phyloP scores from a whole-genome alignment of 1,139 yeast genomes.

The Yamadazyma triangularis region DNA sequence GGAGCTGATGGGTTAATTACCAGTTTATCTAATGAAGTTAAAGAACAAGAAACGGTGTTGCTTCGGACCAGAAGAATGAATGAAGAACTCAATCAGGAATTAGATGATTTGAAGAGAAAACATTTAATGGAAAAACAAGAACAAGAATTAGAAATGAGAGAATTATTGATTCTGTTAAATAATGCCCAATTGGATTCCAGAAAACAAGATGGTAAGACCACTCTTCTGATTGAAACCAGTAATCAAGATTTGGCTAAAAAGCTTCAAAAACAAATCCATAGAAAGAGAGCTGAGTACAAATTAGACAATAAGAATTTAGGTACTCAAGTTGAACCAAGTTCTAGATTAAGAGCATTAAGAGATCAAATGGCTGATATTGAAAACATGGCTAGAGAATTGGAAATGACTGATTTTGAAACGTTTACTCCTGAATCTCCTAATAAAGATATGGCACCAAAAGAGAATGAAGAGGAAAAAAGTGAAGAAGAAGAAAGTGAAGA shows the following conservation, averaged over 20 bases:
- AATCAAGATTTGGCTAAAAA: slow-evolving; percentile 44
- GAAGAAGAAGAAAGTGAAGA: slow-evolving; percentile 14
- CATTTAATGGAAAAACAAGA: slow-evolving; percentile 76
- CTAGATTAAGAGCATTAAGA: slow-evolving; percentile 68
- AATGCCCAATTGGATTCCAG: slow-evolving; percentile 31
- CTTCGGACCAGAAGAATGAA: slow-evolving; percentile 64
- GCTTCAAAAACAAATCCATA: slow-evolving; percentile 56
- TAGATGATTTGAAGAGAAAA: slow-evolving; percentile 66
- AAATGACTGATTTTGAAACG: slow-evolving; percentile 71
- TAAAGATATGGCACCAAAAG: slow-evolving; percentile 9
- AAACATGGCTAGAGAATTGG: slow-evolving; percentile 79
- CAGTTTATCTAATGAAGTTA: slow-evolving; percentile 62
- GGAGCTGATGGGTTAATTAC: slow-evolving; percentile 85
- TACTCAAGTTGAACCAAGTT: slow-evolving; percentile 67
- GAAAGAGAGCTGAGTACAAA: slow-evolving; percentile 59
- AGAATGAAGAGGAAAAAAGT: slow-evolving; percentile 16
- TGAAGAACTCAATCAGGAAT: slow-evolving; percentile 58
- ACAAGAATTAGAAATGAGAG: slow-evolving; percentile 86
- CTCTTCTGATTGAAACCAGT: slow-evolving; percentile 33
- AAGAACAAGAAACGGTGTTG: slow-evolving; percentile 69
- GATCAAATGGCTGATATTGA: slow-evolving; percentile 86
- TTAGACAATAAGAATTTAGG: slow-evolving; percentile 54
- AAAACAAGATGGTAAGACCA: slow-evolving; percentile 31
- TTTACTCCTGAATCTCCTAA: slow-evolving; percentile 21
- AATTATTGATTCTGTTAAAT: slow-evolving; percentile 66